phyloP scores from a whole-genome alignment of 2,329 filamentous ascomycete species.

The Apiospora saccharicola region DNA sequence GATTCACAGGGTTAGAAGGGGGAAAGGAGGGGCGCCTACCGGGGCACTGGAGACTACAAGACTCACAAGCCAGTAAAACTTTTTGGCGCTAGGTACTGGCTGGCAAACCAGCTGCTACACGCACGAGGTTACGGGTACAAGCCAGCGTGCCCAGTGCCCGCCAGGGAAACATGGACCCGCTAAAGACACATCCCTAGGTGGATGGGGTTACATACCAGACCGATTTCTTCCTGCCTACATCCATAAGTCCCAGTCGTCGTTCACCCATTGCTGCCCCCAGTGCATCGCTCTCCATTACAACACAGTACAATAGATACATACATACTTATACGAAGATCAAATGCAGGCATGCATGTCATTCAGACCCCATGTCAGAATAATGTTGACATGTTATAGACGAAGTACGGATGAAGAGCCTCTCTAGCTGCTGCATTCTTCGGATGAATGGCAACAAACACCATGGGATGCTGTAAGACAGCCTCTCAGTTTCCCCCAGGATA shows the following conservation, averaged over 20 bases:
- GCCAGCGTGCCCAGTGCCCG: background rate
- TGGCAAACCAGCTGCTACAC: constrained; percentile 8
- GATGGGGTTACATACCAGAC: constrained; percentile 2
- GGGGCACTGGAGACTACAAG: constrained; percentile 21
- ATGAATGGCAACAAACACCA: background rate
- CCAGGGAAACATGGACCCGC: constrained; percentile 4
- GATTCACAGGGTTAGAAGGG: constrained; percentile 22
- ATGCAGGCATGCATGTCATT: background rate
- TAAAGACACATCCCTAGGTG: constrained; percentile 17
- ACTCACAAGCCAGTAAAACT: constrained; percentile 22
- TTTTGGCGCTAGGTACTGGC: constrained; percentile 10
- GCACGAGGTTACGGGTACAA: constrained; percentile 13
- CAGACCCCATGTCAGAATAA: background rate
- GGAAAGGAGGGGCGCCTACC: constrained; percentile 20
- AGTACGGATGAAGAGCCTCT: background rate
- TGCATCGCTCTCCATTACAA: background rate
- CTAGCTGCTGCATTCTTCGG: background rate
- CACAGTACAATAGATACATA: no score
- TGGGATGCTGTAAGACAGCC: background rate
- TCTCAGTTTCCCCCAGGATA: background rate
- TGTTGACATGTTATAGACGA: background rate
- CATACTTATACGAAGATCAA: background rate
- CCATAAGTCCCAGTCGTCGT: background rate
- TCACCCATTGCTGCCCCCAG: background rate
- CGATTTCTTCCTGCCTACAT: background rate